These are phyloP conservation scores for Dysphania ambrosioides DNA, from an alignment of 148 eudicot species.

Conservation along the genomic window DNA sequence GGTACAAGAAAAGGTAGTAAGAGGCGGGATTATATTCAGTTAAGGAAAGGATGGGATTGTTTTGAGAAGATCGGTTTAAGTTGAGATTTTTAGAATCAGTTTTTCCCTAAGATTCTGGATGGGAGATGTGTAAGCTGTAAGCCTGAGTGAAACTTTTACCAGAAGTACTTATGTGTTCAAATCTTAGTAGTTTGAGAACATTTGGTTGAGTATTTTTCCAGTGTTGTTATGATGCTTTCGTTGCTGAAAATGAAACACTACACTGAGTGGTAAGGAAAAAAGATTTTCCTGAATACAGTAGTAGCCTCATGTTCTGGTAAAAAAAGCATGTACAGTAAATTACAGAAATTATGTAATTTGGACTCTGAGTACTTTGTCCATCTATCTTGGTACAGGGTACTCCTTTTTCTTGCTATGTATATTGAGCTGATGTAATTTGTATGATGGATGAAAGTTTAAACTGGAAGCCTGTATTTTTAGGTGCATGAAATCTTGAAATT, in stretches of 20 bases:
- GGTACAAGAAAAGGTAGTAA: too few relatives aligned
- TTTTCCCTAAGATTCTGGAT: too few relatives aligned
- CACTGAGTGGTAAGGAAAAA: not conserved
- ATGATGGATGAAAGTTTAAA: not conserved
- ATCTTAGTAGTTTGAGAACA: not conserved
- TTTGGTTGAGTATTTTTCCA: too few relatives aligned
- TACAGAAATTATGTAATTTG: not conserved
- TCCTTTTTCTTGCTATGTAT: not conserved
- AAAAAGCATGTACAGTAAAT: not conserved
- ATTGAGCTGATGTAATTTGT: not conserved
- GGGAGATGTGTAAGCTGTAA: not conserved
- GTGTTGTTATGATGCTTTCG: not conserved
- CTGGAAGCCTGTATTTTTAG: constrained; percentile 33
- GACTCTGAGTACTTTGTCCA: not conserved
- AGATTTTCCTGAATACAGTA: not conserved
- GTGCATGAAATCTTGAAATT: constrained; percentile 71
- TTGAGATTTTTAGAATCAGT: too few relatives aligned
- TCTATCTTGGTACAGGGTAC: not conserved
- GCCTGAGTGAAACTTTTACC: not conserved
- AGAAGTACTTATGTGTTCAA: not conserved
- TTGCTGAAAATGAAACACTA: not conserved
- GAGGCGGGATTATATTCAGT: too few relatives aligned
- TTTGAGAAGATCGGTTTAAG: too few relatives aligned
- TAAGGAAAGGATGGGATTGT: too few relatives aligned
- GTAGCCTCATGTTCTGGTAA: not conserved